Base-by-base conservation (phyloP, 2,329 filamentous ascomycete genomes). In the Fusarium beomiforme region DNA sequence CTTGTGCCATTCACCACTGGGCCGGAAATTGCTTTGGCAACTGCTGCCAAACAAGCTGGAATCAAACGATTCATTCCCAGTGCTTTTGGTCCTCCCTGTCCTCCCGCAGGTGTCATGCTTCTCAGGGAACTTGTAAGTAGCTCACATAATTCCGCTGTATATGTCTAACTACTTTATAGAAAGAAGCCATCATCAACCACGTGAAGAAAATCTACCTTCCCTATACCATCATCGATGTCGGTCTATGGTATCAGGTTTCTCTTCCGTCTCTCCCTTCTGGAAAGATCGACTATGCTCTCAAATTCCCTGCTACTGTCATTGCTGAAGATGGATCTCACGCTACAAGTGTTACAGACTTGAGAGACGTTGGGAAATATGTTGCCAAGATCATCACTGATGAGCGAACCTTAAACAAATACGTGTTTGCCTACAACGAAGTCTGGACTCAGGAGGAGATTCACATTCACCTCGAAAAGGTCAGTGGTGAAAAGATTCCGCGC, bases 151-250 rank as follows among this genome's bases (percentile, higher is more conserved):
- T 9, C 9, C 2, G 2, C 31, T 23, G 9, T 5, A 10, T 16
- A 17, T 8, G 12, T 41, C 51, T 69, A 29, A 69, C 31, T 21
- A 16, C 7, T 33, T 3, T 3, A 8, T 8, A 77, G 76, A 89
- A 89, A 80, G 85, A 89, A 69, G 77, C 80, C 5, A 79, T 88
- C 16, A 82, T 85, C 72, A 82, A 86, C 61, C 82, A 85, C 57
- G 79, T 89, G 64, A 83, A 84, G 71, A 78, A 80, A 58, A 73
- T 85, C 3, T 77, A 80, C 34, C 80, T 90, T 2, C 85, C 86
- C 0, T 90, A 85, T 78, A 89, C 88, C 9, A 79, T 87, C 72
- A 84, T 89, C 53, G 87, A 90, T 67, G 83, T 88, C 16, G 88
- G 87, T n/a, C 88, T 81, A 80, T 90, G 88, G 88, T 86, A 87